phyloP scores from a whole-genome alignment of 768 basidiomycete species.

The Tricholoma saponaceum region DNA sequence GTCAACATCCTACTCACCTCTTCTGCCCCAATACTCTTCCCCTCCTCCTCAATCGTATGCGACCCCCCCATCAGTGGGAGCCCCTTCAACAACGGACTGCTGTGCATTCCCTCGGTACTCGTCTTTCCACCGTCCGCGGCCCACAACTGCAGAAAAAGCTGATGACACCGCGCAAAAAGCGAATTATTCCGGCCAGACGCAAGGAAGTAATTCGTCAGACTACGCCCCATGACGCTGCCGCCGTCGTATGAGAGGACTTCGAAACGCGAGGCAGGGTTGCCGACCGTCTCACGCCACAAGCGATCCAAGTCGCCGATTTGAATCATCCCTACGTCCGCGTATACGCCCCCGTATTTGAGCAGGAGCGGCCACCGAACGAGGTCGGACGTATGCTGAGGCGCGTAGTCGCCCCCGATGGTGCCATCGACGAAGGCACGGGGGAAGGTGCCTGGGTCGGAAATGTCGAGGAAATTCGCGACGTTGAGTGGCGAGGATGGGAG shows the following conservation, averaged over 20 bases:
- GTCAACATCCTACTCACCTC: background rate
- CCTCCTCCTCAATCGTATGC: background rate
- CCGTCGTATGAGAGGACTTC: background rate
- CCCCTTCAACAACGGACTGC: background rate
- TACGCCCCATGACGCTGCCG: background rate
- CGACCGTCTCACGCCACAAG: background rate
- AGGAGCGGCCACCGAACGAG: background rate
- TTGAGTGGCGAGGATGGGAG: background rate
- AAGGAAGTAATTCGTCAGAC: background rate
- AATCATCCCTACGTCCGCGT: background rate
- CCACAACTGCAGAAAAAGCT: background rate
- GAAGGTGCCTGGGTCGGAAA: background rate
- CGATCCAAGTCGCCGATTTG: background rate
- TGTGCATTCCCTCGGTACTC: background rate
- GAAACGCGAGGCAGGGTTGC: background rate
- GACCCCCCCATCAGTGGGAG: background rate
- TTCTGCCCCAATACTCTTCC: background rate
- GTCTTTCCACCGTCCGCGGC: background rate
- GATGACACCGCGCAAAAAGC: background rate
- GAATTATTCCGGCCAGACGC: background rate
- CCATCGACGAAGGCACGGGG: background rate
- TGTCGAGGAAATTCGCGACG: background rate
- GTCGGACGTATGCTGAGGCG: background rate
- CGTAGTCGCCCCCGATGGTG: background rate
- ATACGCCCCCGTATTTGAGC: background rate